Base-by-base conservation (phyloP, 805 yeast species). In the Wickerhamomyces bisporus region DNA sequence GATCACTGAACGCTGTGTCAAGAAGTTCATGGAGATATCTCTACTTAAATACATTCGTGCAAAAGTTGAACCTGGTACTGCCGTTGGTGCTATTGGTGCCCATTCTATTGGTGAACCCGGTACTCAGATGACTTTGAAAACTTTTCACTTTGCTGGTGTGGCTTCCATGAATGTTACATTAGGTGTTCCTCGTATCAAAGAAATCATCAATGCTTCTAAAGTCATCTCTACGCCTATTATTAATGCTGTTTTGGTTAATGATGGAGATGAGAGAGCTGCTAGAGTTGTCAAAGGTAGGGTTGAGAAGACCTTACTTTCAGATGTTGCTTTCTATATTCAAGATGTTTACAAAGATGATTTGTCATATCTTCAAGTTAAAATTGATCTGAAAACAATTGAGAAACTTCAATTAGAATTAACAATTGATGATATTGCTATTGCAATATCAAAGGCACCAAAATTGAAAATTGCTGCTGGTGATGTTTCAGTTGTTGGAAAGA, bases 71-170 rank as follows among this genome's bases (percentile, higher is more conserved):
- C 98, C 98, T 1, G 98, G 98, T 45, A 93, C 98, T 4, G 98
- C 98, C 3, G 98, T 93, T 39, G 98, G 98, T 49, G 98, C 98
- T 19, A 89, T 93, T 65, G 98, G 98, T 50, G 98, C 98, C 0
- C 98, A 93, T 60, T 86, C 96, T 31, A 93, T 93, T 69, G 98
- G 98, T 67, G 98, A 91, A 59, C 98, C 98, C 17, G 98, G 98
- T 61, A 93, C 98, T 1, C 98, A 93, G 67, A 93, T 93, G 98
- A 93, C 98, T 5, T 73, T 84, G 57, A 84, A 84, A 60, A 84
- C 94, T 42, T 91, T 91, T 86, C 98, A 93, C 72, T 93, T 93
- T 73, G 98, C 98, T 55, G 98, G 98, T 73, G 98, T 93, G 41
- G 98, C 98, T 26, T 85, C 96, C 33, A 93, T 91, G 97, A 93